Evolutionary conservation across 192 early-diverging fungal genomes (phyloP).

Genomic region (Jimgerdemannia lactiflua): DNA sequence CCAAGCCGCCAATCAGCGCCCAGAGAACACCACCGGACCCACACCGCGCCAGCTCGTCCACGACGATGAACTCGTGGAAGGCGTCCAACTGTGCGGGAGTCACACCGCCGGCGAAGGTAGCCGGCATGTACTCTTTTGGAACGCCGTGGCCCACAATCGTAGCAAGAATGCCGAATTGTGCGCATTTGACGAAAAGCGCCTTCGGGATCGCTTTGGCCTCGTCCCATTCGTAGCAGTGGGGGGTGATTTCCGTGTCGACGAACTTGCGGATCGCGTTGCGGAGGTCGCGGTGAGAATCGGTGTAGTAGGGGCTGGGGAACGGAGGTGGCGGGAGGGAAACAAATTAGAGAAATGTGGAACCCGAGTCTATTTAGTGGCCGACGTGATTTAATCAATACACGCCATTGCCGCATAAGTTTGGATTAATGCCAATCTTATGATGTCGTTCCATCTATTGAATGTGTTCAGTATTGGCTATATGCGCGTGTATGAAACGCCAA

Average conservation of each 20-base stretch:
- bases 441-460: too few relatives aligned
- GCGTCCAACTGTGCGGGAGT: conserved; percentile 54
- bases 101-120: conserved; percentile 45
- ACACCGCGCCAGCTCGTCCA: conserved; percentile 78
- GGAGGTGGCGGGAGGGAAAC: conserved; percentile 50
- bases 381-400: too few relatives aligned
- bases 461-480: too few relatives aligned
- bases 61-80: conserved; percentile 72
- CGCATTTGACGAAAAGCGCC: conserved; percentile 70
- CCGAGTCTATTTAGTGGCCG: too few relatives aligned
- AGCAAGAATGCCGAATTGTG: conserved; percentile 67
- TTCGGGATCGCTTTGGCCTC: conserved; percentile 77
- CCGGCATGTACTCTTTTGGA: conserved; percentile 21
- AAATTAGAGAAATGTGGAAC: too few relatives aligned
- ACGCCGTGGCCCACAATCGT: conserved; percentile 49
- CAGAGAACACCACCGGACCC: conserved; percentile 79
- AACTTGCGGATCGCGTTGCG: conserved; percentile 62
- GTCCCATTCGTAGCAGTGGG: conserved; percentile 77
- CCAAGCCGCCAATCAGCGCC: conserved; percentile 68
- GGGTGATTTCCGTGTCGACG: conserved; percentile 80
- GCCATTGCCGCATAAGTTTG: too few relatives aligned
- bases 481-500: too few relatives aligned
- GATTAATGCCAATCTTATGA: too few relatives aligned
- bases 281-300: conserved; percentile 63
- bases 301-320: conserved; percentile 70